phyloP scores from a whole-genome alignment of 176 grass and related monocot genomes.

The Panicum miliaceum region DNA sequence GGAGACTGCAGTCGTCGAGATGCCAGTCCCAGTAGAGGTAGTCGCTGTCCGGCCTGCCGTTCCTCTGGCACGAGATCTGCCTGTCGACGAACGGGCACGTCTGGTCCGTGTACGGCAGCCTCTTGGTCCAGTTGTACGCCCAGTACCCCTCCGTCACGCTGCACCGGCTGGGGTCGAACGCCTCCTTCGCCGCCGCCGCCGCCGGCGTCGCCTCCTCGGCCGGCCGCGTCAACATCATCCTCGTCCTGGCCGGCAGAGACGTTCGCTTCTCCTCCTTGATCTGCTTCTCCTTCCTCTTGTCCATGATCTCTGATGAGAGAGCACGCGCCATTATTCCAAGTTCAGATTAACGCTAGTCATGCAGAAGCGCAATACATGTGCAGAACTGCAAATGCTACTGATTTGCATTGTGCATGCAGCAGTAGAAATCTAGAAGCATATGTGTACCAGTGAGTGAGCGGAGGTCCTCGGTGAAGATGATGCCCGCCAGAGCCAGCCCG shows the following conservation, averaged over 20 bases:
- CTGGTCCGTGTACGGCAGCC: conserved; percentile 54
- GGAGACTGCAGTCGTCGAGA: conserved; percentile 67
- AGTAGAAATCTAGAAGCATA: not conserved
- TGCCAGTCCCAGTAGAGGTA: conserved; percentile 83
- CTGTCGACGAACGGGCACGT: conserved; percentile 77
- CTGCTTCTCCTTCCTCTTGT: conserved; percentile 38
- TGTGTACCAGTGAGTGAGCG: conserved; percentile 61
- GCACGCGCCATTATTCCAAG: not conserved
- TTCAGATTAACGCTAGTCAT: not conserved
- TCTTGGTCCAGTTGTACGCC: conserved; percentile 57
- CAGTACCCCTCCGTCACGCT: conserved; percentile 69
- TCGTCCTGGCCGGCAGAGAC: not conserved
- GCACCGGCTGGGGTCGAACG: conserved; percentile 54
- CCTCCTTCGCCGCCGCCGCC: conserved; percentile 7
- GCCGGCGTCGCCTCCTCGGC: not conserved
- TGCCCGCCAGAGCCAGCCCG: conserved; percentile 58
- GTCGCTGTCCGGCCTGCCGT: conserved; percentile 69
- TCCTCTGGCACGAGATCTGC: conserved; percentile 61
- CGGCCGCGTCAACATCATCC: not conserved
- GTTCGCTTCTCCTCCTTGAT: not conserved
- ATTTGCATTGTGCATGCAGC: not conserved
- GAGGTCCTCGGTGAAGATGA: conserved; percentile 84
- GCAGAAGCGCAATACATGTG: not conserved
- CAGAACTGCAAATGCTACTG: too few species aligned
- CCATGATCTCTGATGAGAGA: conserved; percentile 32